These are phyloP conservation scores for Pistacia atlantica DNA, from an alignment of 345 rosid genomes.

Conservation along the genomic window DNA sequence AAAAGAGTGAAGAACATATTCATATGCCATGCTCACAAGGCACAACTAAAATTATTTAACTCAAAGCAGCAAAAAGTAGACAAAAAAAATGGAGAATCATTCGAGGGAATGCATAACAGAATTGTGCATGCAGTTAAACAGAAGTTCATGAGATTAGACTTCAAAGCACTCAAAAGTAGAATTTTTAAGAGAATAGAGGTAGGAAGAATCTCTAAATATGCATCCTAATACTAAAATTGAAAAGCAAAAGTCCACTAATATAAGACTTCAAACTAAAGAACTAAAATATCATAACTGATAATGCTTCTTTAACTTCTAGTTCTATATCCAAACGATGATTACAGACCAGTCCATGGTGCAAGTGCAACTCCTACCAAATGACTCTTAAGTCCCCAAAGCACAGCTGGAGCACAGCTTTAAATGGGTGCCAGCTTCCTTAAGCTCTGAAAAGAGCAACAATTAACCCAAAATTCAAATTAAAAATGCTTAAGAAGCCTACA, in stretches of 20 bases:
- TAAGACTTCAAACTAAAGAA: not conserved
- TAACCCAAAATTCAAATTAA: no score
- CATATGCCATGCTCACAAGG: not conserved
- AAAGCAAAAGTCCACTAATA: not conserved
- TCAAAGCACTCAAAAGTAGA: not conserved
- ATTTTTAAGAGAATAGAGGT: not conserved
- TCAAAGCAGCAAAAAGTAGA: not conserved
- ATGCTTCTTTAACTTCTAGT: not conserved
- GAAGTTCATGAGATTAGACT: not conserved
- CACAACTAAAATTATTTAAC: not conserved
- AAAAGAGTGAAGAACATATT: not conserved
- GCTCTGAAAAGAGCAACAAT: not conserved
- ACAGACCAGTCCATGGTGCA: not conserved
- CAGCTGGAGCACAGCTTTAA: not conserved
- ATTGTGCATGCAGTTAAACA: not conserved
- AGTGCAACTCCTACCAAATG: not conserved
- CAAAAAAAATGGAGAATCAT: no score
- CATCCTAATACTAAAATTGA: not conserved
- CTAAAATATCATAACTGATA: not conserved
- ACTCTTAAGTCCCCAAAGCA: not conserved
- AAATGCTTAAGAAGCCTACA: not conserved
- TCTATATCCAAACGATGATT: not conserved
- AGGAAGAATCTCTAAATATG: not conserved
- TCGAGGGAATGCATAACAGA: not conserved
- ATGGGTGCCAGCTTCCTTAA: not conserved